Percentiles rank a stretch among this genome's conserved stretches.
Conservation (phyloP, 345 rosid species). For the Melastoma malabathricum region DNA sequence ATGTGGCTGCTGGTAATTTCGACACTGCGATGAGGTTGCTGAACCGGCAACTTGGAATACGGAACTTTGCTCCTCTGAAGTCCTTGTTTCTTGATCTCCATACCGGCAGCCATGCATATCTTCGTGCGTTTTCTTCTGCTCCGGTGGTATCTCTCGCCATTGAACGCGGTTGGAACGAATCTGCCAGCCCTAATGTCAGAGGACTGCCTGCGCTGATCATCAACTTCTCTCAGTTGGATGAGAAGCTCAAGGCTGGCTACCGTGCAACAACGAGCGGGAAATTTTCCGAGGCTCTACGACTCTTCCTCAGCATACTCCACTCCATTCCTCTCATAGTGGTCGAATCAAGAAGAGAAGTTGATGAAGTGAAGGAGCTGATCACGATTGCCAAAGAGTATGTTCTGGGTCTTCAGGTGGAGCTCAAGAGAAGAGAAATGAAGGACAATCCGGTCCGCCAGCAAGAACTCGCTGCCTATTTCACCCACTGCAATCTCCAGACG, state of each 20-base stretch:
- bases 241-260: slow-evolving; percentile 84
- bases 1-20: slow-evolving; percentile 82
- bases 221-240: slow-evolving; percentile 71
- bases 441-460: slow-evolving; percentile 66
- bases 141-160: slow-evolving; percentile 73
- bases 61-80: slow-evolving; percentile 58
- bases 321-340: slow-evolving; percentile 85
- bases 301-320: slow-evolving; percentile 69
- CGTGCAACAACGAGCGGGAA: slow-evolving; percentile 78
- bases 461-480: slow-evolving; percentile 97
- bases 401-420: slow-evolving; percentile 71
- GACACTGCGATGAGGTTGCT: slow-evolving; percentile 90
- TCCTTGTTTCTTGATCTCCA: slow-evolving; percentile 64
- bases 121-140: slow-evolving; percentile 66
- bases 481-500: slow-evolving; percentile 78
- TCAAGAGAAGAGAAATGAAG: slow-evolving; percentile 63
- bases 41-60: slow-evolving; percentile 80
- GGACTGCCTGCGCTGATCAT: slow-evolving; percentile 71
- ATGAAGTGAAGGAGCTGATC: slow-evolving; percentile 81
- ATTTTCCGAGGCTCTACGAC: slow-evolving; percentile 60
- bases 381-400: slow-evolving; percentile 72
- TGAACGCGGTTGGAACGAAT: slow-evolving; percentile 74
- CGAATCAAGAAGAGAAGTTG: slow-evolving; percentile 93
- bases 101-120: slow-evolving; percentile 65
- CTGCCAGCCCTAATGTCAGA: slow-evolving; percentile 72